These are phyloP conservation scores for Sutorius australiensis DNA, from an alignment of 768 basidiomycete species.

Conservation along the genomic window DNA sequence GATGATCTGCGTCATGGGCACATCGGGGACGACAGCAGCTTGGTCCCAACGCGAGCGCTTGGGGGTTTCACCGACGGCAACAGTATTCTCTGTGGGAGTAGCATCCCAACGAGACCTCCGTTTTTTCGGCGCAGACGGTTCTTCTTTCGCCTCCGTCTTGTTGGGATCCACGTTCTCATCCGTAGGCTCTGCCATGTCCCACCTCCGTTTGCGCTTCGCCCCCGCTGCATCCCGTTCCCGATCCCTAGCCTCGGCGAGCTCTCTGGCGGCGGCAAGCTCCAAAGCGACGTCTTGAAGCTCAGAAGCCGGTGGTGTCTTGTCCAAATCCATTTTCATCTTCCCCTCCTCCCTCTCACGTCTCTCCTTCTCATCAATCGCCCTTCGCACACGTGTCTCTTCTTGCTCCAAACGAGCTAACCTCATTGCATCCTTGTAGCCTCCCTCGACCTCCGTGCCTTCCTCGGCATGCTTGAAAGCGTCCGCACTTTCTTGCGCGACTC, in stretches of 20 bases:
- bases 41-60: constrained; percentile 98
- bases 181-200: constrained; percentile 64
- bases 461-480: constrained; percentile 71
- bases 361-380: constrained; percentile 87
- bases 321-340: constrained; percentile 79
- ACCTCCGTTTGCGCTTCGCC: constrained; percentile 71
- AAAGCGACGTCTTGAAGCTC: constrained; percentile 71
- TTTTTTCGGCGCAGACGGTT: constrained; percentile 79
- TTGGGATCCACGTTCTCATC: constrained; percentile 68
- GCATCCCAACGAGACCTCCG: constrained; percentile 97
- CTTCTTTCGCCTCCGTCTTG: constrained; percentile 63
- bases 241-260: constrained; percentile 37
- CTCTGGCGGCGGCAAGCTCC: constrained; percentile 54
- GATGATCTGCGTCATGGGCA: constrained; percentile 74
- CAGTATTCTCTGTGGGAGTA: constrained; percentile 65
- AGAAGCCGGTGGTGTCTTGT: constrained; percentile 85
- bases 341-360: constrained; percentile 68
- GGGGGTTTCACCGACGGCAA: constrained; percentile 57
- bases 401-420: constrained; percentile 84
- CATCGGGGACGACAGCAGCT: constrained; percentile 70
- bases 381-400: constrained; percentile 81
- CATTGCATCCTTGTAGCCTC: constrained; percentile 97
- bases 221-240: constrained; percentile 40
- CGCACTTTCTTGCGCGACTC: constrained; percentile 74
- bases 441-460: constrained; percentile 69